Conservation (phyloP, 768 basidiomycete species). For the Hemileccinum impolitum region DNA sequence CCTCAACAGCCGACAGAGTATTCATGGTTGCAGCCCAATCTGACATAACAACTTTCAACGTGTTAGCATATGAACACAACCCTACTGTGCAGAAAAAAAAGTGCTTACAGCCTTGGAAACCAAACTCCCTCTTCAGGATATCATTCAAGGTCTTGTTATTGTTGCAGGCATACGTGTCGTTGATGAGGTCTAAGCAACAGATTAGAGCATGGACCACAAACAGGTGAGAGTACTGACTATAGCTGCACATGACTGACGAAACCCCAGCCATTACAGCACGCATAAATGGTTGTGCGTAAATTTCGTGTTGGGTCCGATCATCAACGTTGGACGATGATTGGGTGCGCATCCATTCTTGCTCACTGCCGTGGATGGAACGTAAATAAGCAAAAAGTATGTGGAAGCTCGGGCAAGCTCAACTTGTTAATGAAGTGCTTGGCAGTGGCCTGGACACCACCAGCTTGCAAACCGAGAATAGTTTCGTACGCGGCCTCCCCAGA, state of each 20-base stretch:
- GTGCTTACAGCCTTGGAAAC: slow-evolving; percentile 57
- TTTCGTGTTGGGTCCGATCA: slow-evolving; percentile 49
- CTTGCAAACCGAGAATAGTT: slow-evolving; percentile 80
- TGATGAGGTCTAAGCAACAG: slow-evolving; percentile 43
- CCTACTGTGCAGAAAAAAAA: neutral
- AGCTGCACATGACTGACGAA: slow-evolving; percentile 65
- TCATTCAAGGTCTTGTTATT: slow-evolving; percentile 57
- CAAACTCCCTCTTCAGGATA: slow-evolving; percentile 63
- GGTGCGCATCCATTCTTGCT: slow-evolving; percentile 35
- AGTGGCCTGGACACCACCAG: slow-evolving; percentile 79
- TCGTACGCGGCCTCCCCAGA: slow-evolving; percentile 73
- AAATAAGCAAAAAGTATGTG: neutral
- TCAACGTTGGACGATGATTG: slow-evolving; percentile 37
- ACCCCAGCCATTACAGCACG: slow-evolving; percentile 64
- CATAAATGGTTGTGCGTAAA: slow-evolving; percentile 55
- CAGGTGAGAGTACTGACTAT: slow-evolving; percentile 32
- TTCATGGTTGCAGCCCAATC: slow-evolving; percentile 63
- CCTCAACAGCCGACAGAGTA: slow-evolving; percentile 51
- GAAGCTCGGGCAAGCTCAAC: slow-evolving; percentile 32
- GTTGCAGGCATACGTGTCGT: slow-evolving; percentile 61
- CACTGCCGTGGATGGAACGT: slow-evolving; percentile 17
- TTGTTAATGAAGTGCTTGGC: slow-evolving; percentile 83
- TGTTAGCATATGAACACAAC: neutral
- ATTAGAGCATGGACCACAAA: neutral
- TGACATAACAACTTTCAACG: slow-evolving; percentile 43